Conservation (phyloP, 257 asterid genomes). For the Buddleja alternifolia region DNA sequence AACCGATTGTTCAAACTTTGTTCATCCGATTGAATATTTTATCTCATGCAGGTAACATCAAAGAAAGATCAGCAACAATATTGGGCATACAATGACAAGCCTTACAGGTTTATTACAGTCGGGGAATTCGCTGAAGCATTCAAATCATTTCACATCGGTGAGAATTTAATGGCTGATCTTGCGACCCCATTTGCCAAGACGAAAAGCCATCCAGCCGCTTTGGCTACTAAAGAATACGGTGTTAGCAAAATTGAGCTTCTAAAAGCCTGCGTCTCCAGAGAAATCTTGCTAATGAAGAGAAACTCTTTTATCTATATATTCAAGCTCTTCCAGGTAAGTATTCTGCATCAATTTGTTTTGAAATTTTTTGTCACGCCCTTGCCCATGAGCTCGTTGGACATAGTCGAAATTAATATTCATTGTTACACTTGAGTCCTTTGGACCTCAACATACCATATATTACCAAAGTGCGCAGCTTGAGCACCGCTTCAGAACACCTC, state of each 20-base stretch:
- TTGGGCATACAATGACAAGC: constrained; percentile 29
- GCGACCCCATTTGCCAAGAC: constrained; percentile 32
- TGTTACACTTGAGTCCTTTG: too few species aligned
- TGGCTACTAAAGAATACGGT: constrained; percentile 38
- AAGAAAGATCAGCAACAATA: constrained; percentile 41
- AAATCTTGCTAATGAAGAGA: constrained; percentile 44
- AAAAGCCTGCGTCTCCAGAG: constrained; percentile 34
- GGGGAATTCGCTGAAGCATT: constrained; percentile 35
- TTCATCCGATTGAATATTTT: background rate
- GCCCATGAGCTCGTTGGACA: too few species aligned
- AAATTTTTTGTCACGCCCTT: too few species aligned
- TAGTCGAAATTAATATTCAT: too few species aligned
- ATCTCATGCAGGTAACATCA: constrained; percentile 33
- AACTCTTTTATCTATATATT: constrained; percentile 35
- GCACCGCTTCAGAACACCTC: too few species aligned
- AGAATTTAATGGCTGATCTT: constrained; percentile 22
- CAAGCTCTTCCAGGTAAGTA: constrained; percentile 24
- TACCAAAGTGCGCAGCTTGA: too few species aligned
- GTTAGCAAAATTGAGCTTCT: constrained; percentile 32
- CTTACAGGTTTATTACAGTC: constrained; percentile 34
- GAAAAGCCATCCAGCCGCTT: constrained; percentile 45
- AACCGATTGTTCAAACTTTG: background rate
- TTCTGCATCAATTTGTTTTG: background rate
- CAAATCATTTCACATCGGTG: constrained; percentile 30
- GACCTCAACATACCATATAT: too few species aligned